Evolutionary conservation across 75 land plant species (phyloP).

Genomic region (Picea sitchensis): DNA sequence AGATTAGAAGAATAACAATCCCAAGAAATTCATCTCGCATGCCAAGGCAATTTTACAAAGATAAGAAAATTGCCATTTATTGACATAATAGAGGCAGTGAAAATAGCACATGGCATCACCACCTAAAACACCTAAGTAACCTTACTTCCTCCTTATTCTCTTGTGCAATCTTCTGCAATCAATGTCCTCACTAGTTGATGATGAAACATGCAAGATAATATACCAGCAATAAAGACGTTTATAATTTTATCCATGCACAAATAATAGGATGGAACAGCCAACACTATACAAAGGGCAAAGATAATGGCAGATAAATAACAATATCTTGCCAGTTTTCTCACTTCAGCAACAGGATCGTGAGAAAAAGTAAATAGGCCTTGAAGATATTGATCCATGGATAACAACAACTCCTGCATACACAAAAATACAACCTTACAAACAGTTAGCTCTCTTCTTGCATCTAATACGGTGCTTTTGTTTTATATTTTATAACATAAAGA

Average conservation of each 20-base stretch:
- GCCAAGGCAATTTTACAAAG: too few species aligned
- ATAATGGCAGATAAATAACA: neutral
- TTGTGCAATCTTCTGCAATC: too few species aligned
- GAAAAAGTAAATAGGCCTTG: conserved; percentile 91
- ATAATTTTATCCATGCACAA: neutral
- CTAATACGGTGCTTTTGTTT: neutral
- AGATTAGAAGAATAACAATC: too few species aligned
- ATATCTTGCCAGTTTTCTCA: conserved; percentile 79
- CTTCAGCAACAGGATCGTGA: conserved; percentile 75
- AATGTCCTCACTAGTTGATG: neutral
- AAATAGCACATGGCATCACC: neutral
- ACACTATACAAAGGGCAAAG: too few species aligned
- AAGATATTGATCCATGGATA: conserved; percentile 87
- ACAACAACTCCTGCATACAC: conserved; percentile 59
- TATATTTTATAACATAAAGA: neutral
- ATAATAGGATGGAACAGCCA: neutral
- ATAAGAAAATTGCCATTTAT: neutral
- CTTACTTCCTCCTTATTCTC: too few species aligned
- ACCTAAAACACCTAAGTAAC: neutral
- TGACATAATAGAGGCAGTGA: neutral
- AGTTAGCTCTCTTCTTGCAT: neutral
- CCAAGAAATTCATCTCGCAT: too few species aligned
- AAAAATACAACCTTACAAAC: neutral
- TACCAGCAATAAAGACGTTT: neutral
- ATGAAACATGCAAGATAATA: neutral